These are phyloP conservation scores for Straminergon stramineum DNA, from an alignment of 225 moss, liverwort and hornwort genomes.

Conservation along the genomic window DNA sequence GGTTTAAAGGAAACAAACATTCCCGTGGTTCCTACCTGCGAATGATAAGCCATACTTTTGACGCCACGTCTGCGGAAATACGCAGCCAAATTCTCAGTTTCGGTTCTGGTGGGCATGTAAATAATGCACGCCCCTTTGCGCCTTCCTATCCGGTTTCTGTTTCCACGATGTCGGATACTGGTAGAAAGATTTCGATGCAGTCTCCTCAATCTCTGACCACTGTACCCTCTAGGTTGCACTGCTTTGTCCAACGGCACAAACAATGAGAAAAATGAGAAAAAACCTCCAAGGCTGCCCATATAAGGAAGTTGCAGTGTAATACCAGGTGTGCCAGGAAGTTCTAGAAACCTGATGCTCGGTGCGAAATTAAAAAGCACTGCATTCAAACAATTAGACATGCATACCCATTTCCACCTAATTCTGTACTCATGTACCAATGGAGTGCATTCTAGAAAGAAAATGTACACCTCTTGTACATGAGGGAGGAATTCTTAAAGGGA, in stretches of 20 bases:
- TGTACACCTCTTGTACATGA: background rate
- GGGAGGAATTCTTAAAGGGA: background rate
- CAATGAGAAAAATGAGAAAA: background rate
- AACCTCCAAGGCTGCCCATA: background rate
- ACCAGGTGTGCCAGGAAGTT: background rate
- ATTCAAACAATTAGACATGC: background rate
- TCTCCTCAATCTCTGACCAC: background rate
- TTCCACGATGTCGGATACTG: background rate
- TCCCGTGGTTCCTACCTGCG: constrained; percentile 3
- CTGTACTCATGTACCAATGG: background rate
- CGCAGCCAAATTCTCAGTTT: constrained; percentile 25
- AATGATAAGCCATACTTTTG: constrained; percentile 46
- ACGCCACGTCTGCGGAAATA: constrained; percentile 34
- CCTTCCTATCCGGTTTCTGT: background rate
- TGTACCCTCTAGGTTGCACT: constrained; percentile 33
- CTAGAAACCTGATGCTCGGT: background rate
- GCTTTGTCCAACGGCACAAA: background rate
- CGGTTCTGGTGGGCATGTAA: constrained; percentile 46
- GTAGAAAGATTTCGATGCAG: background rate
- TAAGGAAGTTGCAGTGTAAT: background rate
- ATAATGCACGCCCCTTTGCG: constrained; percentile 31
- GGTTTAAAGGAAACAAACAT: background rate
- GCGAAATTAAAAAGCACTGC: background rate
- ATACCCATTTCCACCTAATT: background rate
- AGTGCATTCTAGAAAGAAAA: background rate